These are phyloP conservation scores for Gaultheria prostrata DNA, from an alignment of 148 eudicot species.

Conservation along the genomic window DNA sequence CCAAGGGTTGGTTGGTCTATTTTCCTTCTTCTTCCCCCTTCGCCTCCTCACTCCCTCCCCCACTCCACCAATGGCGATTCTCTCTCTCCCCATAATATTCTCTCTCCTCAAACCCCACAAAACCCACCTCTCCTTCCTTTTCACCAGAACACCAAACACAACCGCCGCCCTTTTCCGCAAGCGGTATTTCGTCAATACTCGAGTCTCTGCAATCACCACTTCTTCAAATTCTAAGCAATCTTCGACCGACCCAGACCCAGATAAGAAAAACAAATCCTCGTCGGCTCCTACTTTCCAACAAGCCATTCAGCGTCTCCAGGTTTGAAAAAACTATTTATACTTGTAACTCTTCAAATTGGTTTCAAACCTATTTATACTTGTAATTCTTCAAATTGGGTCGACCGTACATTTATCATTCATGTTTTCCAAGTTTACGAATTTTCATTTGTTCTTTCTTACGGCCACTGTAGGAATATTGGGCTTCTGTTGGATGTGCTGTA, in stretches of 20 bases:
- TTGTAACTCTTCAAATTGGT: background rate
- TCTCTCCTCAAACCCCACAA: slow-evolving; percentile 72
- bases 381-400: background rate
- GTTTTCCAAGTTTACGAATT: slow-evolving; percentile 6
- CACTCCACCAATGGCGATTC: slow-evolving; percentile 56
- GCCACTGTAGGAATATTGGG: slow-evolving; percentile 85
- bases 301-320: slow-evolving; percentile 98
- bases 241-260: slow-evolving; percentile 26
- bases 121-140: slow-evolving; percentile 37
- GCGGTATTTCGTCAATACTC: slow-evolving; percentile 26
- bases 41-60: background rate
- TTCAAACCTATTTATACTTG: background rate
- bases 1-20: background rate
- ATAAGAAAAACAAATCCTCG: slow-evolving; percentile 17
- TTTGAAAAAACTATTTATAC: slow-evolving; percentile 10
- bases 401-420: background rate
- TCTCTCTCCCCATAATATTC: slow-evolving; percentile 58
- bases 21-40: background rate
- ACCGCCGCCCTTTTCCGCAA: slow-evolving; percentile 17
- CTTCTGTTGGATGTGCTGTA: slow-evolving; percentile 98
- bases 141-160: slow-evolving; percentile 26
- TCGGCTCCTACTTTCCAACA: slow-evolving; percentile 78
- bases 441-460: background rate
- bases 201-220: slow-evolving; percentile 24
- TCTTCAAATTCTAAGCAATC: slow-evolving; percentile 22